Conservation (phyloP, 1,284 basidiomycete species). For the Cutaneotrichosporon arboriforme region DNA sequence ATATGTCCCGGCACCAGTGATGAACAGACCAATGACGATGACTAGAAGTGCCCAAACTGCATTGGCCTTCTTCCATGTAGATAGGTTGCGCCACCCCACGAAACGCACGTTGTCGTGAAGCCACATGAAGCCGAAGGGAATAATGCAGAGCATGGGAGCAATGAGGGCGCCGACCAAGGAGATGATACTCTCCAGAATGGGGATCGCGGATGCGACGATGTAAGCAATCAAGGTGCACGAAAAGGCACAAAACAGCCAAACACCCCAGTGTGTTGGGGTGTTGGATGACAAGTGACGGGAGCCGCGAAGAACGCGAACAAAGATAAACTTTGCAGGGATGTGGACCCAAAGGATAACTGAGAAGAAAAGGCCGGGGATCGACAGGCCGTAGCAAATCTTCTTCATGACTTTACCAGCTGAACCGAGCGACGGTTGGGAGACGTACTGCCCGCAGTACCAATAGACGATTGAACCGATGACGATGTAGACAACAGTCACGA, state of each 20-base stretch:
- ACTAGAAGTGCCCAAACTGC: conserved; percentile 17
- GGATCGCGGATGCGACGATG: conserved; percentile 33
- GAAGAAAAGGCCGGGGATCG: conserved; percentile 39
- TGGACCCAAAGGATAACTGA: conserved; percentile 23
- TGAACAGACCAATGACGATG: conserved; percentile 25
- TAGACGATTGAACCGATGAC: conserved; percentile 26
- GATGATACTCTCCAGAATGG: conserved; percentile 30
- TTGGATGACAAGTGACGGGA: conserved; percentile 29
- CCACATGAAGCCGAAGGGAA: conserved; percentile 31
- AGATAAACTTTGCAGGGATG: conserved; percentile 37
- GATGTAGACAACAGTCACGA: conserved; percentile 38
- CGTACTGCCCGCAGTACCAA: conserved; percentile 42
- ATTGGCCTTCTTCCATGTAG: conserved; percentile 1
- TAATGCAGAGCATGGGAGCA: conserved; percentile 28
- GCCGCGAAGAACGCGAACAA: conserved; percentile 31
- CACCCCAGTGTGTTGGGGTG: conserved; percentile 28
- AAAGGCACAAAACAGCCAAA: conserved; percentile 27
- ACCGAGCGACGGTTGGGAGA: conserved; percentile 43
- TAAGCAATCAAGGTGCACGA: conserved; percentile 26
- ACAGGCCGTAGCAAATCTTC: conserved; percentile 46
- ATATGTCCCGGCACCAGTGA: conserved; percentile 33
- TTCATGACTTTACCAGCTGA: conserved; percentile 43
- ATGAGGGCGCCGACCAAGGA: conserved; percentile 36
- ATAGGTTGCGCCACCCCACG: neutral
- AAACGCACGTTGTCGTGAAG: conserved; percentile 24